Evolutionary conservation across 371 early-diverging fungal genomes (phyloP), one percentile per base, ranked within the genome.

Genomic region (Syncephalastrum sp.): DNA sequence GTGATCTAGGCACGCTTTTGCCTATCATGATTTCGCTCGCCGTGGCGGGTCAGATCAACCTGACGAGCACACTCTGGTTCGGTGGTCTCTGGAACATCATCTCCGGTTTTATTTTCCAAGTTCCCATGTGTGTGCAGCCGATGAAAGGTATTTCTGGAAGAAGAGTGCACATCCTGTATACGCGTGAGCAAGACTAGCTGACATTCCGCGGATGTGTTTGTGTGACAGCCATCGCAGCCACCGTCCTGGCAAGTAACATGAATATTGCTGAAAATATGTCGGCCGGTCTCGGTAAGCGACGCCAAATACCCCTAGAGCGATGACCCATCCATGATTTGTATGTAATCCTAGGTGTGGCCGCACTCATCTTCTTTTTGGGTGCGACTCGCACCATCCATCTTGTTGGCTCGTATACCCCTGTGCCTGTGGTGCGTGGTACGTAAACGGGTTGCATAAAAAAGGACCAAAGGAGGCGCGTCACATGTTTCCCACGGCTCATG

Each of bases 41-140:
- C 4, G 61, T 87, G 13, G 81, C 83, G 7, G 86, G 86, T 7
- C 92, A 92, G 65, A 82, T 91, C 55, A 86, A 88, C 55, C 67
- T 95, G 41, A 84, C 92, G 4, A 71, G 92, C 27, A 90, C 93
- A 10, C 69, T 95, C 57, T 83, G 93, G 71, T 92, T 93, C 75
- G 92, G 91, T 52, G 95, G 94, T 13, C 67, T 92, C 38, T 95
- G 88, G 90, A 94, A 94, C 57, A 92, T 95, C 44, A 15, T 87
- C 29, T 85, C 89, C 0, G 94, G 94, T 17, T 50, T 90, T 13
- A 52, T 81, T 21, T 95, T 88, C 59, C 84, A 87, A 29, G 87
- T 93, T 24, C 95, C 95, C 38, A 87, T 94, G 74, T 88, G 93
- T 60, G 91, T 90, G 25, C 91, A 91, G 61, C 91, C 91, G 19